phyloP scores from a whole-genome alignment of 495 filamentous ascomycete genomes.

The Aspergillus ellipticus region DNA sequence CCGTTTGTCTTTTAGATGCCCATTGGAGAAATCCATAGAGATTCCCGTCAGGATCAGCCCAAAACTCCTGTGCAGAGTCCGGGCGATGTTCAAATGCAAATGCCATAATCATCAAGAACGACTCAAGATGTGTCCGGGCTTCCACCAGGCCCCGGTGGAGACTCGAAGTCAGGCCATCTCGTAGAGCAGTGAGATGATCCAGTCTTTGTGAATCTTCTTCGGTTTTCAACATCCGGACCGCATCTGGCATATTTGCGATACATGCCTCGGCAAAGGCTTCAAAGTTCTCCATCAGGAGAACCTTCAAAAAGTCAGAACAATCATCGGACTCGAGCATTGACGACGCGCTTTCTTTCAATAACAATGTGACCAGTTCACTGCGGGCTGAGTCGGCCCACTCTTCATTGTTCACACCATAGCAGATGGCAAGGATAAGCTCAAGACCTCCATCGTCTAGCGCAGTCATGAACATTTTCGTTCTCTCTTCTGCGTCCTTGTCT shows the following conservation, averaged over 20 bases:
- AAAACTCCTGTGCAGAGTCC: slow-evolving; percentile 82
- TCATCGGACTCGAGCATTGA: slow-evolving; percentile 57
- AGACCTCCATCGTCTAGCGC: slow-evolving; percentile 87
- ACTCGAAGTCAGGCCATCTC: slow-evolving; percentile 45
- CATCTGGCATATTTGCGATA: slow-evolving; percentile 91
- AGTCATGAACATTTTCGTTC: slow-evolving; percentile 66
- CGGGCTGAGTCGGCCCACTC: slow-evolving; percentile 82
- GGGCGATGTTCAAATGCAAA: slow-evolving; percentile 82
- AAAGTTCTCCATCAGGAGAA: slow-evolving; percentile 69
- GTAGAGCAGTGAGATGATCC: slow-evolving; percentile 53
- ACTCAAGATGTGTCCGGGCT: slow-evolving; percentile 74
- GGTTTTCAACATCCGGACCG: slow-evolving; percentile 76
- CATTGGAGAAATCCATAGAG: slow-evolving; percentile 91
- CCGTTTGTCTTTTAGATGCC: slow-evolving; percentile 88
- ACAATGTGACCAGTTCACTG: slow-evolving; percentile 65
- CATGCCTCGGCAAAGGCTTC: slow-evolving; percentile 86
- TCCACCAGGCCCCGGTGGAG: slow-evolving; percentile 46
- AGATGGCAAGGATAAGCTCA: slow-evolving; percentile 81
- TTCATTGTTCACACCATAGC: slow-evolving; percentile 67
- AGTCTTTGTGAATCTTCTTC: slow-evolving; percentile 87
- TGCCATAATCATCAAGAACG: slow-evolving; percentile 86
- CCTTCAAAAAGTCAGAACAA: slow-evolving; percentile 62
- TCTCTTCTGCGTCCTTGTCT: slow-evolving; percentile 62
- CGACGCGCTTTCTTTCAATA: slow-evolving; percentile 71
- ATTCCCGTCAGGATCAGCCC: slow-evolving; percentile 84